A percentile compares a stretch with the other conserved stretches of the same genome.
Conservation (phyloP, 495 filamentous ascomycete species). For the Beverwykella pulmonaria region DNA sequence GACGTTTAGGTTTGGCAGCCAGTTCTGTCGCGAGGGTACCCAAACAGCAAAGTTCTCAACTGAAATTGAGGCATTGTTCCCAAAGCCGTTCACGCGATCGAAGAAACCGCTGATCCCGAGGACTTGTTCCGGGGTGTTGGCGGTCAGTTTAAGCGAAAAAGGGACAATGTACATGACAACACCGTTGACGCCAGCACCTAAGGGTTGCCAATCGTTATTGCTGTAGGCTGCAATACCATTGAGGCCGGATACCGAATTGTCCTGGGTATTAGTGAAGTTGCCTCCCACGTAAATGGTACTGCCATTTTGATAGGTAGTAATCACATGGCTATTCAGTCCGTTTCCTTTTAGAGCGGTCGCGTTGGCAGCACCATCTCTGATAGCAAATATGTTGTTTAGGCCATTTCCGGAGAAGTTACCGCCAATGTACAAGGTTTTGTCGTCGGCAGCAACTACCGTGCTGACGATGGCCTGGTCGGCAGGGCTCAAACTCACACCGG, state of each 20-base stretch:
- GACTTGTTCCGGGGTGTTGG: slow-evolving; percentile 67
- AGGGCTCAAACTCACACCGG: slow-evolving; percentile 64
- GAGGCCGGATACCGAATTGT: slow-evolving; percentile 61
- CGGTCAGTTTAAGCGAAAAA: slow-evolving; percentile 78
- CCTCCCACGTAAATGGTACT: slow-evolving; percentile 80
- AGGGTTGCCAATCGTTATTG: slow-evolving; percentile 70
- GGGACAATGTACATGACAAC: slow-evolving; percentile 71
- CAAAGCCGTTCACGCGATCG: slow-evolving; percentile 67
- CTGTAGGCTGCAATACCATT: slow-evolving; percentile 77
- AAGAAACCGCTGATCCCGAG: slow-evolving; percentile 84
- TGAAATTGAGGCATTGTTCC: slow-evolving; percentile 58
- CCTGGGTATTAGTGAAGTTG: slow-evolving; percentile 74
- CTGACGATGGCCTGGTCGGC: slow-evolving; percentile 64
- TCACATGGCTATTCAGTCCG: slow-evolving; percentile 80
- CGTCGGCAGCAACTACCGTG: slow-evolving; percentile 57
- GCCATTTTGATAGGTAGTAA: slow-evolving; percentile 65
- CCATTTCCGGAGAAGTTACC: slow-evolving; percentile 77
- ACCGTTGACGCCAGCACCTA: slow-evolving; percentile 88
- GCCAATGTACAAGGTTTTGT: slow-evolving; percentile 69
- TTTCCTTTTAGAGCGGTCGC: slow-evolving; percentile 56
- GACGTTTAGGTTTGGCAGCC: slow-evolving; percentile 79
- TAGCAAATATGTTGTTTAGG: slow-evolving; percentile 73
- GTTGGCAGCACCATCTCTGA: slow-evolving; percentile 64
- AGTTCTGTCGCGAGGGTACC: slow-evolving; percentile 87
- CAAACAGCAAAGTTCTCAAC: slow-evolving; percentile 84